phyloP scores from a whole-genome alignment of 768 basidiomycete genomes.

The Rhodotorula kratochvilovae region DNA sequence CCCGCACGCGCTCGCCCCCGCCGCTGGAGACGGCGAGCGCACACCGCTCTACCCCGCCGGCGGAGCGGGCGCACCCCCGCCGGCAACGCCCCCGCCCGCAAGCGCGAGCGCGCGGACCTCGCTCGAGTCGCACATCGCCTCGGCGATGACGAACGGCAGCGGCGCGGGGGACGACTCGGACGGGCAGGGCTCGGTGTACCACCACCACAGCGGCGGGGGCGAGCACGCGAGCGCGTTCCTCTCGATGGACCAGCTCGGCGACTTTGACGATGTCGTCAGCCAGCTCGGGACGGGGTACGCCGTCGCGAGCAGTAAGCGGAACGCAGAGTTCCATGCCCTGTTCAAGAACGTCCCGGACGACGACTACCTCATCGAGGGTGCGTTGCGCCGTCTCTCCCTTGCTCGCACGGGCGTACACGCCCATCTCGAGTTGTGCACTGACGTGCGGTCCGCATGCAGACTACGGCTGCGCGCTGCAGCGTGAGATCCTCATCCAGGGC shows the following conservation, averaged over 20 bases:
- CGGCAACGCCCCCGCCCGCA: background rate
- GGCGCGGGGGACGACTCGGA: background rate
- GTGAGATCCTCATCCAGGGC: constrained; percentile 94
- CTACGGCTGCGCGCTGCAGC: constrained; percentile 93
- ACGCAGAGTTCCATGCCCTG: constrained; percentile 90
- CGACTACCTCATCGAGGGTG: constrained; percentile 97
- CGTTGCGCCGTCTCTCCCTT: constrained; percentile 44
- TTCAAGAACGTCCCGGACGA: constrained; percentile 86
- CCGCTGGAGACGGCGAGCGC: background rate
- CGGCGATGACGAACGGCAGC: background rate
- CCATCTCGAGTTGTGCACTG: background rate
- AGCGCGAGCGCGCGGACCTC: constrained; percentile 14
- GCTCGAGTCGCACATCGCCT: constrained; percentile 7
- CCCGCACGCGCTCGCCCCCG: constrained; percentile 9
- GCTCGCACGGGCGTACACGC: background rate
- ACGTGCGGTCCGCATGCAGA: constrained; percentile 54
- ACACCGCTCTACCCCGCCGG: too few species aligned
- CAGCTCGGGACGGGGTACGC: constrained; percentile 62
- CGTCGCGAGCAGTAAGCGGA: constrained; percentile 88
- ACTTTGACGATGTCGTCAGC: constrained; percentile 42
- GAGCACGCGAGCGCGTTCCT: constrained; percentile 24
- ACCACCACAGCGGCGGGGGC: background rate
- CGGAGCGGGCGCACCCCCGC: too few species aligned
- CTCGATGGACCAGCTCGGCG: constrained; percentile 40
- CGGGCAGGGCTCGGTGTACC: background rate